Evolutionary conservation across 768 basidiomycete genomes (phyloP), one percentile per base, ranked within the genome.

Genomic region (Tubosaeta sp.): DNA sequence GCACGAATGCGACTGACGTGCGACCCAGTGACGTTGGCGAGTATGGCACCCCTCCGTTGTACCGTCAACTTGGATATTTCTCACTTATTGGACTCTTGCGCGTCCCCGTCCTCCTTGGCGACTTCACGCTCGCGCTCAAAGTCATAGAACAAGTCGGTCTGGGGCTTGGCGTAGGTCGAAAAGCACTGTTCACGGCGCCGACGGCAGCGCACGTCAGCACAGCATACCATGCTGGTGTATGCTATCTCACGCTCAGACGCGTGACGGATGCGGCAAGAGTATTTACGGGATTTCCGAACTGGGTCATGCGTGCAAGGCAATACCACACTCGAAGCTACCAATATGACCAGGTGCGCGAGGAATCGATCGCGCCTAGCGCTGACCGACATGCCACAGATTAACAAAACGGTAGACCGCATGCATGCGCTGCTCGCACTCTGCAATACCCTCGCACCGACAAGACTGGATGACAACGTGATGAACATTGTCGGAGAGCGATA

Each of bases 381-480:
- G 9, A 32, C 41, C 55, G 34, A 54, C 44, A 7, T 16, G 25
- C 25, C 4, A 34, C 60, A 92, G 90, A 97, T 99, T 72, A 93
- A 87, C 74, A 97, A 97, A 77, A 95, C 90, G 16, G 95, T 92
- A 4, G 97, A 99, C 65, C 77, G 97, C 43, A 99, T 98, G 95
- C 95, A 97, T 63, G 94, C 94, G 6, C 71, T 99, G 31, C 90
- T 97, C 56, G 91, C 94, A 7, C 84, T 99, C 54, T 95, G 93
- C 74, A 88, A 92, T 59, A 88, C 91, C 1, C 79, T 98, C 9
- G 93, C 94, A 4, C 95, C 97, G 2, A 94, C 87, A 51, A 80
- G 94, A 52, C 74, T 95, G 55, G 95, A 98, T 63, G 95, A 97
- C 67, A 93, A 92, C 65, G 94, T 95, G 64, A 86, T 92, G 71